Evolutionary conservation across 1,284 basidiomycete genomes (phyloP).

Genomic region (Hymenochaete sp.): DNA sequence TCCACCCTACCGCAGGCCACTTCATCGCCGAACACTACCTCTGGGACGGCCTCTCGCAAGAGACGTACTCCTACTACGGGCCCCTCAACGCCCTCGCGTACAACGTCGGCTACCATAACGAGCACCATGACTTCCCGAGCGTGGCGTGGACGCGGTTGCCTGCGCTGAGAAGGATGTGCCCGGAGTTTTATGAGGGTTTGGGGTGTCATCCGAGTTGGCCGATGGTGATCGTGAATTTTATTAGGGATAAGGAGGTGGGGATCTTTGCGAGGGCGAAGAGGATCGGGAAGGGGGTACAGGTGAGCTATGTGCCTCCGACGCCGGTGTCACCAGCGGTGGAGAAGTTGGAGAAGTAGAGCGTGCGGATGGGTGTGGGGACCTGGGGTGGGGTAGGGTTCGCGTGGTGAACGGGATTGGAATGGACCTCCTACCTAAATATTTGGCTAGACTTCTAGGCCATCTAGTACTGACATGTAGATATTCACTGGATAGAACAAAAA

Average conservation of each 20-base stretch:
- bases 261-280: constrained; percentile 42
- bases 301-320: constrained; percentile 1
- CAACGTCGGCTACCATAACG: constrained; percentile 98
- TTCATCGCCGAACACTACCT: constrained; percentile 97
- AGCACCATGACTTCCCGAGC: constrained; percentile 98
- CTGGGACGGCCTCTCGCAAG: constrained; percentile 84
- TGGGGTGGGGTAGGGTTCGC: too few relatives aligned
- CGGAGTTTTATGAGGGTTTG: constrained; percentile 87
- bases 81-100: constrained; percentile 88
- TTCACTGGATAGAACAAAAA: too few relatives aligned
- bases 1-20: constrained; percentile 94
- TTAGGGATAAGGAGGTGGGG: constrained; percentile 80
- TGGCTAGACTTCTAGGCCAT: too few relatives aligned
- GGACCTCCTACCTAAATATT: too few relatives aligned
- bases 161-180: constrained; percentile 71
- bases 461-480: too few relatives aligned
- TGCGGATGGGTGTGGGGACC: too few relatives aligned
- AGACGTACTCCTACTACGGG: constrained; percentile 97
- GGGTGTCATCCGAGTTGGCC: constrained; percentile 90
- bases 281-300: constrained; percentile 16
- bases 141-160: constrained; percentile 95
- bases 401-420: too few relatives aligned
- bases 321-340: too few relatives aligned
- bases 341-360: not conserved
- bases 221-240: constrained; percentile 90